Percentiles rank a stretch among this genome's conserved stretches.
Conservation (phyloP, 148 eudicot genomes). For the Vaccinium myrtillus region DNA sequence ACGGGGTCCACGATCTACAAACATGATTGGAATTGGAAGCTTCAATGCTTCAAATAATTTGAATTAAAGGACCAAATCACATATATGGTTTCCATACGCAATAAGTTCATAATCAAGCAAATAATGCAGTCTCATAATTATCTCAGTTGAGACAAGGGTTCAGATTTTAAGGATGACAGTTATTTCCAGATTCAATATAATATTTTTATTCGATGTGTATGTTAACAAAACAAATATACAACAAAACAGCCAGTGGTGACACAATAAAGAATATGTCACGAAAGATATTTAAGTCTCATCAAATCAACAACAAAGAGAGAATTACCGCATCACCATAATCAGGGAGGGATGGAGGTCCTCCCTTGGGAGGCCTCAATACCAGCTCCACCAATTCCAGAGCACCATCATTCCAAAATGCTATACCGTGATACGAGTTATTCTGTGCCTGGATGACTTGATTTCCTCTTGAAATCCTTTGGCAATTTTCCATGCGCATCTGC, state of each 20-base stretch:
- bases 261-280: neutral
- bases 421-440: constrained; percentile 21
- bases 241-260: neutral
- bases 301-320: constrained; percentile 6
- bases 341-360: constrained; percentile 92
- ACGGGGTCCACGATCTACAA: neutral
- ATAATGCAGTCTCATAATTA: neutral
- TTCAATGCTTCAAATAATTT: neutral
- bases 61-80: neutral
- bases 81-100: neutral
- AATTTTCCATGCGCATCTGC: constrained; percentile 53
- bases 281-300: neutral
- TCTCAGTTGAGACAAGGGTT: neutral
- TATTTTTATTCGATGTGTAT: neutral
- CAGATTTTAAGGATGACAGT: neutral
- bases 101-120: neutral
- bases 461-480: constrained; percentile 28
- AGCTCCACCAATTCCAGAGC: constrained; percentile 71
- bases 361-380: constrained; percentile 69
- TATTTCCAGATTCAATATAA: neutral
- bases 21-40: neutral
- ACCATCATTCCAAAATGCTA: constrained; percentile 52
- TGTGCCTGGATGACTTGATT: constrained; percentile 27
- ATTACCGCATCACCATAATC: constrained; percentile 81
- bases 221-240: neutral